phyloP scores from a whole-genome alignment of 1,139 yeast species.

The Taphrina pruni region DNA sequence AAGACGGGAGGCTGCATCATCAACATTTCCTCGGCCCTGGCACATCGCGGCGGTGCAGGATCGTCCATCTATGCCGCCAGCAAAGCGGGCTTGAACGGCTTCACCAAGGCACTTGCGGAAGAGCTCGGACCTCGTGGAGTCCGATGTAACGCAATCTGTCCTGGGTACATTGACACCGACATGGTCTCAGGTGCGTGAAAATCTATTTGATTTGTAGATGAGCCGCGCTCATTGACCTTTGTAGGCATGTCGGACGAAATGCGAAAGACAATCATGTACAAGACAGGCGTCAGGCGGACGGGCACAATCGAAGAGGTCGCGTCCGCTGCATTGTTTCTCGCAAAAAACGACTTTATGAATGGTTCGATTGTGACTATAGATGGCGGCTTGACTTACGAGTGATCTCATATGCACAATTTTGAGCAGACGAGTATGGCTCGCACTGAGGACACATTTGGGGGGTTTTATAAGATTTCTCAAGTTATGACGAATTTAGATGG shows the following conservation, averaged over 20 bases:
- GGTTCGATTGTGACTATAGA: constrained; percentile 51
- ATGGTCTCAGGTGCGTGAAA: constrained; percentile 58
- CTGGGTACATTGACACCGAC: constrained; percentile 80
- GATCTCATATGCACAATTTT: too few relatives aligned
- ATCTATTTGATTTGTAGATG: too few relatives aligned
- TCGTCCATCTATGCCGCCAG: constrained; percentile 78
- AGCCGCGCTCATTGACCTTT: not conserved
- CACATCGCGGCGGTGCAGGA: constrained; percentile 60
- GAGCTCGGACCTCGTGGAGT: constrained; percentile 63
- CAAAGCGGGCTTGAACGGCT: constrained; percentile 73
- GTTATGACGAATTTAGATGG: too few relatives aligned
- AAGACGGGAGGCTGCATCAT: constrained; percentile 56
- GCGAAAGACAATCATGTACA: constrained; percentile 44
- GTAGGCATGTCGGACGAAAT: constrained; percentile 44
- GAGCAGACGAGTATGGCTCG: too few relatives aligned
- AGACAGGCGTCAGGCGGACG: constrained; percentile 48
- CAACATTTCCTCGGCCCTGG: constrained; percentile 77
- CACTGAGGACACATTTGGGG: too few relatives aligned
- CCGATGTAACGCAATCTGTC: constrained; percentile 69
- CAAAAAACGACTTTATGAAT: constrained; percentile 48
- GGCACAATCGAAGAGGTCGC: constrained; percentile 52
- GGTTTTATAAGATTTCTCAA: too few relatives aligned
- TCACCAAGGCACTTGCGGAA: constrained; percentile 65
- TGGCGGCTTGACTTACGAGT: constrained; percentile 49
- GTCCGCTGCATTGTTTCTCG: constrained; percentile 51